phyloP scores from a whole-genome alignment of 2,329 filamentous ascomycete genomes.

The Penicillium paneum region DNA sequence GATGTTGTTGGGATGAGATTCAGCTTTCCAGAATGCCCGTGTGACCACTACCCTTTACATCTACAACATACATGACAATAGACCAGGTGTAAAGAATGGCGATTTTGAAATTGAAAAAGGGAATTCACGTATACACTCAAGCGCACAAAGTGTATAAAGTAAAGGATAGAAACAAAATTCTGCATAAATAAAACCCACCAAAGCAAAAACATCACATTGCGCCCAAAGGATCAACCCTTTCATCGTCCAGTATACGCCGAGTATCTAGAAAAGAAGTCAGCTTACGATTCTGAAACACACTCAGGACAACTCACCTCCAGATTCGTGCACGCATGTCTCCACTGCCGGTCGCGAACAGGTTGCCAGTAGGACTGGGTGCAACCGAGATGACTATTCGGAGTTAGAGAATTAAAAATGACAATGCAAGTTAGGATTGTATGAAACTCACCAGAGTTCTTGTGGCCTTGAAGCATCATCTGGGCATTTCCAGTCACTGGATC shows the following conservation, averaged over 20 bases:
- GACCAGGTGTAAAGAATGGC: background rate
- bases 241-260: slow-evolving; percentile 40
- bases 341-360: slow-evolving; percentile 91
- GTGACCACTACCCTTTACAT: background rate
- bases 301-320: slow-evolving; percentile 65
- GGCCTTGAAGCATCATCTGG: slow-evolving; percentile 96
- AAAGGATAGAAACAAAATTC: slow-evolving; percentile 14
- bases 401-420: slow-evolving; percentile 8
- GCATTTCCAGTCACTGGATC: slow-evolving; percentile 89
- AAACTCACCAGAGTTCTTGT: slow-evolving; percentile 81
- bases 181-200: slow-evolving; percentile 13
- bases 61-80: background rate
- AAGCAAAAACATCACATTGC: slow-evolving; percentile 30
- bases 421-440: background rate
- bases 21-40: slow-evolving; percentile 7
- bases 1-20: slow-evolving; percentile 4
- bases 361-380: slow-evolving; percentile 82
- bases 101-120: background rate
- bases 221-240: slow-evolving; percentile 29
- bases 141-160: background rate
- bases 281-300: background rate
- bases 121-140: slow-evolving; percentile 1
- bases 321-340: slow-evolving; percentile 97
- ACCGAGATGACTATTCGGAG: slow-evolving; percentile 76
- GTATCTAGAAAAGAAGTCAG: slow-evolving; percentile 30